A percentile compares a stretch with the other conserved stretches of the same genome.
phyloP scores from a whole-genome alignment of 2,329 filamentous ascomycete species.

The Paecilomyces niveus region DNA sequence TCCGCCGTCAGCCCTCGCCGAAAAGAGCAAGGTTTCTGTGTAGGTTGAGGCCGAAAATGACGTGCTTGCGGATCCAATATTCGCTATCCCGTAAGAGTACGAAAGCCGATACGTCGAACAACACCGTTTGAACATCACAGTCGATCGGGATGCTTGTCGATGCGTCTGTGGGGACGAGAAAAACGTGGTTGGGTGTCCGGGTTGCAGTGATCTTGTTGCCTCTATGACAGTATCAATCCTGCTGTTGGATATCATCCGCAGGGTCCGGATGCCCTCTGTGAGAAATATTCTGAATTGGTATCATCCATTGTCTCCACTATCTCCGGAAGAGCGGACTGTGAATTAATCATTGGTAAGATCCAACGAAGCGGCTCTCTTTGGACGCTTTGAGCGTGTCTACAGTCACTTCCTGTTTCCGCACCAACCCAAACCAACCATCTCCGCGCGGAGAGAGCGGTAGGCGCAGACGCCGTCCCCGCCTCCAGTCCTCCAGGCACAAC shows the following conservation, averaged over 20 bases:
- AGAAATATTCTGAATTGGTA: background rate
- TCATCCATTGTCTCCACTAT: background rate
- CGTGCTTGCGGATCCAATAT: background rate
- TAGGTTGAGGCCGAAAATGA: background rate
- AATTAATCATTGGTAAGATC: no score
- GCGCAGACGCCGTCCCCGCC: background rate
- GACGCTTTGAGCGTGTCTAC: no score
- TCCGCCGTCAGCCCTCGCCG: background rate
- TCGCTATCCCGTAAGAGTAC: background rate
- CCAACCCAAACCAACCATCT: background rate
- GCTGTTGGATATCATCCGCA: background rate
- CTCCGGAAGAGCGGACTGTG: background rate
- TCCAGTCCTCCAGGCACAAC: background rate
- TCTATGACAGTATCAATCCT: background rate
- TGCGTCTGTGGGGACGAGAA: background rate
- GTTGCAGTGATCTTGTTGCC: background rate
- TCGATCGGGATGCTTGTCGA: background rate
- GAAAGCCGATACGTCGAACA: background rate
- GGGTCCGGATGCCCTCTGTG: background rate
- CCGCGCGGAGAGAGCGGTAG: background rate
- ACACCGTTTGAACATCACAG: background rate
- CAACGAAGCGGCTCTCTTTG: no score
- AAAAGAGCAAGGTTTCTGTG: background rate
- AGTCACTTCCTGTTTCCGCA: no score
- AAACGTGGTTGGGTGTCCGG: background rate